Evolutionary conservation across 2,329 filamentous ascomycete genomes (phyloP).

Genomic region (Zymoseptoria passerinii): DNA sequence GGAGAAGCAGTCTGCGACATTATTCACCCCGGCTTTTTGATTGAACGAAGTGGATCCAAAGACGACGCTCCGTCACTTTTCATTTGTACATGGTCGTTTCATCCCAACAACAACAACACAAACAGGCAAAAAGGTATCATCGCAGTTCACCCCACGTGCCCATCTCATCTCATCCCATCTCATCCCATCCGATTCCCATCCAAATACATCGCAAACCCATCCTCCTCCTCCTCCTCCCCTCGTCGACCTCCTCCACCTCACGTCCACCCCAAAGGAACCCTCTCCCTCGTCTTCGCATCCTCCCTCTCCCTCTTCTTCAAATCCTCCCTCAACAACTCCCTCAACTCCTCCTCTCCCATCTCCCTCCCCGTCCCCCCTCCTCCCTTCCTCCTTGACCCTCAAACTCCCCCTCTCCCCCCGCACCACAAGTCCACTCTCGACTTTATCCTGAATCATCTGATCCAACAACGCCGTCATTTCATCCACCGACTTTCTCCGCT

Average conservation of each 20-base stretch:
- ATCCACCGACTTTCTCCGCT: constrained; percentile 58
- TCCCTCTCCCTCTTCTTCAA: background rate
- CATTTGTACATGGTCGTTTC: no score
- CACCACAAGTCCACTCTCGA: constrained; percentile 65
- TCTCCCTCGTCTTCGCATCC: background rate
- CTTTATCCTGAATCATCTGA: constrained; percentile 88
- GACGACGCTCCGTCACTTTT: no score
- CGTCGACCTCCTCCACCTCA: background rate
- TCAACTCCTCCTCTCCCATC: background rate
- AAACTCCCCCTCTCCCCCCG: constrained; percentile 61
- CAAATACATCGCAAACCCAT: background rate
- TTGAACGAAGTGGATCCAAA: no score
- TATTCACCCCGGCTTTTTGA: no score
- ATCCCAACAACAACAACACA: no score
- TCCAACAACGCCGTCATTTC: constrained; percentile 91
- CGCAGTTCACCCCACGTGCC: no score
- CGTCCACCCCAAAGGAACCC: background rate
- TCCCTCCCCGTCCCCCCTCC: background rate
- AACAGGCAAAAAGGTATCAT: no score
- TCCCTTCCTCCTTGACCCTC: constrained; percentile 28
- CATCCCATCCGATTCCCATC: background rate
- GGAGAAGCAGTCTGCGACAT: no score
- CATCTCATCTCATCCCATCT: no score
- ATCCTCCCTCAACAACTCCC: background rate
- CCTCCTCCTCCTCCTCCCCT: no score